Base-by-base conservation (phyloP, 2,329 filamentous ascomycete species). In the Fusarium euwallaceae region DNA sequence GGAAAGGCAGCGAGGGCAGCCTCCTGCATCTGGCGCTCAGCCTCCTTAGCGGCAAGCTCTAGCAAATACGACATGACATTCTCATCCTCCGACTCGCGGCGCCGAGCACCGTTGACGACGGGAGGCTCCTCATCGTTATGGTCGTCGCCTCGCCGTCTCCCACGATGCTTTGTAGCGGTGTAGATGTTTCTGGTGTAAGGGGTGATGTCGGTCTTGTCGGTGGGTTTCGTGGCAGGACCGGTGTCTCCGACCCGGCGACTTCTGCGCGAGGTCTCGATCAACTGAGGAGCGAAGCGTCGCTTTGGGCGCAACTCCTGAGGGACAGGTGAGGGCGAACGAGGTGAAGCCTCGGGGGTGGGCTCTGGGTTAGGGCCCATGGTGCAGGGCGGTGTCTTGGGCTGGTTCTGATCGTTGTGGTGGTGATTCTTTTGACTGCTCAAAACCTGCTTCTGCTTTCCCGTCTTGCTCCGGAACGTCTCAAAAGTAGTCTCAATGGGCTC, bases 231-330 rank as follows among this genome's bases (percentile, higher is more conserved):
- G 34, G 91, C 89, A 22, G 91, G 91, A 7, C 87, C 88, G 1
- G 87, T 82, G 76, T 95, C 92, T 22, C 91, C 91, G 17, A 89
- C 89, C 78, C 91, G 91, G 72, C 93, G 90, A 37, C 91, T 91
- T 63, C 95, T 88, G 77, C 91, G 90, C 5, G 93, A 93, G 4
- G 94, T 95, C 82, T 96, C 94, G 71, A 97, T 92, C 65, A 97
- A 86, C 78, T 96, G 92, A 14, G 95, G 95, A 34, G 92, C 89
- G 81, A 97, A 97, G 69, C 85, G 84, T 72, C 88, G 86, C 32
- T 76, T 84, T 79, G 51, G 85, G 81, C 48, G 86, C 81, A 66
- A 84, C 82, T 72, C 86, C 82, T 41, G 84, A 82, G 75, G 83
- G 80, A 75, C 70, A 58, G 86, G 84, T 3, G 87, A 86, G 7